Base-by-base conservation (phyloP, 306 rosid species). In the Pueraria montana region DNA sequence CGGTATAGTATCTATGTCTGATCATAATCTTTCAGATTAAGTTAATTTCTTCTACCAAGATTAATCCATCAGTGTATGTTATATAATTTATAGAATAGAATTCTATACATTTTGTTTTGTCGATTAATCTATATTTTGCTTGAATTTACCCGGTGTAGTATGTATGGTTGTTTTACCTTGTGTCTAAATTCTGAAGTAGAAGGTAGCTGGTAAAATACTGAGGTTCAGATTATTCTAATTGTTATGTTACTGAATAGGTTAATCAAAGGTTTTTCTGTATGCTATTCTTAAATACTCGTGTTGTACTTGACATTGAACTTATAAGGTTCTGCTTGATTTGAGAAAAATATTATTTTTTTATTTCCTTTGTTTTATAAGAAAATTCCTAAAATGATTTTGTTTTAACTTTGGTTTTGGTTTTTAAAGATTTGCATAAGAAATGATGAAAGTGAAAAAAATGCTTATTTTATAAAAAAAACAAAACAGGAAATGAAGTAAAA, bases 1-100 rank as follows among this genome's bases (percentile, higher is more conserved):
- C 83, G 85, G 83, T 86, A 66, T 89, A 77, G 86, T 81, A 86
- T 84, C 86, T 87, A 48, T 83, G 77, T 81, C 85, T 83, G 76
- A 81, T 81, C 83, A 73, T 72, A 77, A 56, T 84, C 63, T 84
- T 74, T 71, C 78, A 66, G 80, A 85, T 84, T 79, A 83, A 72
- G 85, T 72, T 71, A 48, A 30, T 74, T 83, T 63, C 77, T 83
- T 77, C 78, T 58, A 68, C 68, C 73, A 74, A 18, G 70, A 78
- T 72, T 59, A 85, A 80, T 87, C 32, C 32, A 45, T 75, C 78
- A 82, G 58, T 74, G 73, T 79, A 69, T 85, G 84, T 82, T 83
- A 65, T 56, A 74, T 52, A 45, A 12, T 73, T 82, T 80, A 68
- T 63, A 82, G 83, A 72, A 63, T 77, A 81, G 82, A 63, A 70